These are phyloP conservation scores for Dendrocalamus sinicus DNA, from an alignment of 176 grass and related monocot genomes.

Conservation along the genomic window DNA sequence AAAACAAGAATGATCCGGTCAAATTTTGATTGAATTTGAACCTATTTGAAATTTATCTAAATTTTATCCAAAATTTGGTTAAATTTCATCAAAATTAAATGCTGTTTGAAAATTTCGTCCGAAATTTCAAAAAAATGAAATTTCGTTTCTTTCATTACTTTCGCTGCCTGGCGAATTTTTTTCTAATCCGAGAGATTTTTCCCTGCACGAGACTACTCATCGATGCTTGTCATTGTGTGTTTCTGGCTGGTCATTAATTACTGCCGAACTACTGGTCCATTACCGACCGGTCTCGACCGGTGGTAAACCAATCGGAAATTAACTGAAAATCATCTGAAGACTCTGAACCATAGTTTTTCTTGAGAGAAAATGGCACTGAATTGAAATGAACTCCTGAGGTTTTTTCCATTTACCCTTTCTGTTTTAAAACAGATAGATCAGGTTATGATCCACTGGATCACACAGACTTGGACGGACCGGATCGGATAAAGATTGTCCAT, in stretches of 20 bases:
- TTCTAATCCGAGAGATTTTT: too few relatives aligned
- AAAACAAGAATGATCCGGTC: too few relatives aligned
- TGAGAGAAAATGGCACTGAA: not conserved
- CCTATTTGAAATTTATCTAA: too few relatives aligned
- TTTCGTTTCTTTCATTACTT: too few relatives aligned
- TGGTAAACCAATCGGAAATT: not conserved
- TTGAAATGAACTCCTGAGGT: not conserved
- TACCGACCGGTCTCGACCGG: not conserved
- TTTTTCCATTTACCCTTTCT: not conserved
- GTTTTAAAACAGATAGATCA: not conserved
- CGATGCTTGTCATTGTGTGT: not conserved
- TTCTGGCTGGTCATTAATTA: not conserved
- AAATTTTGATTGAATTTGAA: too few relatives aligned
- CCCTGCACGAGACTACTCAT: not conserved
- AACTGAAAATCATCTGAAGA: not conserved
- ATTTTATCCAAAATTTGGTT: too few relatives aligned
- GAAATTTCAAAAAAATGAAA: too few relatives aligned
- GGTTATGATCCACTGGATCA: not conserved
- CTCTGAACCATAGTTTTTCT: not conserved
- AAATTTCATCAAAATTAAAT: too few relatives aligned
- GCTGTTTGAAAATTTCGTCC: too few relatives aligned
- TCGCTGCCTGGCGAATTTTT: too few relatives aligned
- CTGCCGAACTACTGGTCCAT: not conserved
- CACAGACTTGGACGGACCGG: not conserved
- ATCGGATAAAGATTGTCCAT: not conserved